Conservation (phyloP, 768 basidiomycete species). For the Tulasnella sp. region DNA sequence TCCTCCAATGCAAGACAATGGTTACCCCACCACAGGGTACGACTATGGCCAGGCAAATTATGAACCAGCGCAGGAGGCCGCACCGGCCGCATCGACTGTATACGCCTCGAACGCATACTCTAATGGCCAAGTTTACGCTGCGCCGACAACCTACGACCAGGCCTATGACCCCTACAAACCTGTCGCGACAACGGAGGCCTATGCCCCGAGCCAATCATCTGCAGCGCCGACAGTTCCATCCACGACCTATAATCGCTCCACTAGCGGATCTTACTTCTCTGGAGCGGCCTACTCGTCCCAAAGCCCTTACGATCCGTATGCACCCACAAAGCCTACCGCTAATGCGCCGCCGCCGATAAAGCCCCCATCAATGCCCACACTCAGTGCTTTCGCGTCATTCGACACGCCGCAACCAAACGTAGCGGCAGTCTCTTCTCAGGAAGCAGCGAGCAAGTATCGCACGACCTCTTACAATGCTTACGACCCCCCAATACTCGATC, state of each 20-base stretch:
- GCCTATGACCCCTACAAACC: constrained; percentile 25
- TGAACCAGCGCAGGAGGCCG: background rate
- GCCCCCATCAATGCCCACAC: background rate
- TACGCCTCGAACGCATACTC: background rate
- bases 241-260: background rate
- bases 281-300: constrained; percentile 21
- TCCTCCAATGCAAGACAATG: background rate
- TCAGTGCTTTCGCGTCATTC: background rate
- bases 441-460: constrained; percentile 20
- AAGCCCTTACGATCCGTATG: constrained; percentile 25
- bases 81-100: constrained; percentile 1
- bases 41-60: constrained; percentile 7
- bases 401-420: background rate
- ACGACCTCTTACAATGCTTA: constrained; percentile 26
- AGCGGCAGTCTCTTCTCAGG: background rate
- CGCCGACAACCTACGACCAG: constrained; percentile 17
- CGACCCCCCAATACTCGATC: constrained; percentile 26
- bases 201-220: background rate
- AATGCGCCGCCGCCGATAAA: background rate
- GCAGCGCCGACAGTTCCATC: background rate
- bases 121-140: background rate
- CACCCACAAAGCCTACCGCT: constrained; percentile 17
- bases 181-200: constrained; percentile 6
- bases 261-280: constrained; percentile 4
- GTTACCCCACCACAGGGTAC: constrained; percentile 14